Conservation (phyloP, 208 protist species). For the Crithidia expoeki region DNA sequence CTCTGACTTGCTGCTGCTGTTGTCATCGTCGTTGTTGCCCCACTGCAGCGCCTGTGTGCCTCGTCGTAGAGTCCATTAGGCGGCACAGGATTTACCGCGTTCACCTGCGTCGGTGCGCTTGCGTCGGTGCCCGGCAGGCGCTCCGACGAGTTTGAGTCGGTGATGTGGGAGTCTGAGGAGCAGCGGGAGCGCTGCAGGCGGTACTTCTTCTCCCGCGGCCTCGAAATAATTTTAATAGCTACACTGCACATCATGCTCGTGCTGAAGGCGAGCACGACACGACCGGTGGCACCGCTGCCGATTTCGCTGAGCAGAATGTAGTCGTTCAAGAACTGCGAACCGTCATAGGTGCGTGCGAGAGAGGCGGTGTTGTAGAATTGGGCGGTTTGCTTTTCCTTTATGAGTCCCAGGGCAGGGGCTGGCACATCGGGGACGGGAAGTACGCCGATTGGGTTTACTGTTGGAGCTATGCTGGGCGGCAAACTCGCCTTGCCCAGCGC, state of each 20-base stretch:
- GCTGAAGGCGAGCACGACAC: slow-evolving; percentile 70
- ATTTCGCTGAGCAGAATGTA: slow-evolving; percentile 78
- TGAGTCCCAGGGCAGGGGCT: background rate
- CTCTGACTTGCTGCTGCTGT: background rate
- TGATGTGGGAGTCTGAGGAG: slow-evolving; percentile 1
- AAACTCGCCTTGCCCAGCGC: background rate
- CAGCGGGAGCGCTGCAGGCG: slow-evolving; percentile 4
- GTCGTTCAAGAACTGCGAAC: slow-evolving; percentile 63
- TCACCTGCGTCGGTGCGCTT: background rate
- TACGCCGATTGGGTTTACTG: background rate
- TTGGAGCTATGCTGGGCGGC: background rate
- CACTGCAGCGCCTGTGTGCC: no score
- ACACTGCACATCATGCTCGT: slow-evolving; percentile 45
- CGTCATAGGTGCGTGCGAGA: slow-evolving; percentile 34
- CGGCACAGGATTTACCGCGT: background rate
- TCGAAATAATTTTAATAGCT: slow-evolving; percentile 78
- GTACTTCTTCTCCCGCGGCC: slow-evolving; percentile 48
- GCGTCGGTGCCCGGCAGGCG: no score
- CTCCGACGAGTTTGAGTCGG: background rate
- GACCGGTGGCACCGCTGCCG: slow-evolving; percentile 68
- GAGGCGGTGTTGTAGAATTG: slow-evolving; percentile 34
- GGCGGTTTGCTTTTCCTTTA: slow-evolving; percentile 12
- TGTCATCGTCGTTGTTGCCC: no score
- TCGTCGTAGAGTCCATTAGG: background rate
- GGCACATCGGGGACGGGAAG: background rate